phyloP scores from a whole-genome alignment of 2,329 filamentous ascomycete genomes.

The Pestalotiopsis sp. region DNA sequence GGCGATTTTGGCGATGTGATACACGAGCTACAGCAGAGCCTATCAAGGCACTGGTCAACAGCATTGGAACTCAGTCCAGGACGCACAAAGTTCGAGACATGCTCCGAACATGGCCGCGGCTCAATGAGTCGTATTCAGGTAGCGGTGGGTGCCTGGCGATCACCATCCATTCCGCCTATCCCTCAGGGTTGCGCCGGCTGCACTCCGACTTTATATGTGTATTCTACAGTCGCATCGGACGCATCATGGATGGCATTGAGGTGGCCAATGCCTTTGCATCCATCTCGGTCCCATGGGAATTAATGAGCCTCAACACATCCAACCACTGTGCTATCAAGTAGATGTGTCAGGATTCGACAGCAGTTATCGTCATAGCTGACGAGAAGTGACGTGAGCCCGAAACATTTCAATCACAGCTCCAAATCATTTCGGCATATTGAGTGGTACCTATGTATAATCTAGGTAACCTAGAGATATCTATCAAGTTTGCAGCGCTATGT shows the following conservation, averaged over 20 bases:
- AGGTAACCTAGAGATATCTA: not conserved
- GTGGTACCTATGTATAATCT: not conserved
- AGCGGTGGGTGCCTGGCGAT: slow-evolving; percentile 3
- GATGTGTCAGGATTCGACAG: not conserved
- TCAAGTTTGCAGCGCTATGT: not conserved
- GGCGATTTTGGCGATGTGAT: not conserved
- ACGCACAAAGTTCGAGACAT: not conserved
- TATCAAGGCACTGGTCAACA: slow-evolving; percentile 9
- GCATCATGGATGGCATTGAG: not conserved
- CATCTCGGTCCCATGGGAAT: not conserved
- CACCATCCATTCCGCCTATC: not conserved
- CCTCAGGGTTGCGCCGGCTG: not conserved
- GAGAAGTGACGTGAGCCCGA: not conserved
- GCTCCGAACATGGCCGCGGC: not conserved
- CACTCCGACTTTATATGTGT: not conserved
- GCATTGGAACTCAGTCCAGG: not conserved
- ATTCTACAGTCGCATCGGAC: not conserved
- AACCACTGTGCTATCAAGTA: not conserved
- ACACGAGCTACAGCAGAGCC: not conserved
- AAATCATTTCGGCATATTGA: too few species aligned
- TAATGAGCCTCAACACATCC: not conserved
- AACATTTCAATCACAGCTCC: not conserved
- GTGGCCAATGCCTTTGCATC: not conserved
- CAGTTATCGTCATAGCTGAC: not conserved
- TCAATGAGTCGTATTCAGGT: not conserved